Evolutionary conservation across 495 filamentous ascomycete genomes (phyloP).

Genomic region (Alectoria sarmentosa): DNA sequence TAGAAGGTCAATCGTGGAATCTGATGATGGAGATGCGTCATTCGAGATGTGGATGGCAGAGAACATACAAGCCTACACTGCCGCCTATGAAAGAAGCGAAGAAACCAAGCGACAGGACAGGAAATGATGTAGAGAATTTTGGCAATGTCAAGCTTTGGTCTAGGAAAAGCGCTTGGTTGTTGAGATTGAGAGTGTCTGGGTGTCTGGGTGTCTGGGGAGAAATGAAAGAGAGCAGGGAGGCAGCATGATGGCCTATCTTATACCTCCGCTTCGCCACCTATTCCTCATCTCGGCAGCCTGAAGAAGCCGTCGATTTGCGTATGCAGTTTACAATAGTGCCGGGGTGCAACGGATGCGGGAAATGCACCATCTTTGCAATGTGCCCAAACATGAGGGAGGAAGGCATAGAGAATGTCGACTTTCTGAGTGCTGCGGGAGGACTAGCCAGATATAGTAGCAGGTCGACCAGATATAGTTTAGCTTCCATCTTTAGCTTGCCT

Average conservation of each 20-base stretch:
- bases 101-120: background rate
- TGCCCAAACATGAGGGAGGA: background rate
- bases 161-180: too few species aligned
- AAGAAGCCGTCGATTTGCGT: background rate
- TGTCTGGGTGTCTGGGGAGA: background rate
- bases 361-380: too few species aligned
- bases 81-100: too few species aligned
- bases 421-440: background rate
- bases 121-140: background rate
- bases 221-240: background rate
- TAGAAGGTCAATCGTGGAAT: too few species aligned
- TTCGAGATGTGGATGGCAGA: too few species aligned
- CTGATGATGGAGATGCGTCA: too few species aligned
- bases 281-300: background rate
- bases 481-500: too few species aligned
- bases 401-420: too few species aligned
- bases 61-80: too few species aligned
- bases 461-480: too few species aligned
- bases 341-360: background rate
- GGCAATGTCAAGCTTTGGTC: too few species aligned
- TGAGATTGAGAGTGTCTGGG: too few species aligned
- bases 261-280: background rate
- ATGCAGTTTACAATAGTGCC: background rate
- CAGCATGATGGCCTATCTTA: background rate
- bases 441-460: background rate